phyloP scores from a whole-genome alignment of 176 grass and related monocot species.

The Leersia perrieri region DNA sequence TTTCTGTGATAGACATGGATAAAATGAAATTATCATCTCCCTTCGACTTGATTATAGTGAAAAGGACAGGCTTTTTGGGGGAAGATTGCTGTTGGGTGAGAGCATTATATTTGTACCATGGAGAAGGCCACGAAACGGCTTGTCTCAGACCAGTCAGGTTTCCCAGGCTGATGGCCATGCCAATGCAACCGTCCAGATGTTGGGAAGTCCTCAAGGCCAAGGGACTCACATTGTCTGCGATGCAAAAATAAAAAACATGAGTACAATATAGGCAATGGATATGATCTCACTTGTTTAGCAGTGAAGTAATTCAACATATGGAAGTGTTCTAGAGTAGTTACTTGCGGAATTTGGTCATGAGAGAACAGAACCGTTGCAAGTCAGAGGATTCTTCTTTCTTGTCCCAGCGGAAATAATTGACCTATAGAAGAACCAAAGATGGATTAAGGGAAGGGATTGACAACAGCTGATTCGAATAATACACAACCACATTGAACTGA shows the following conservation, averaged over 20 bases:
- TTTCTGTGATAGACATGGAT: slow-evolving; percentile 37
- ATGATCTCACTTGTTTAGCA: neutral
- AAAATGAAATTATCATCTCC: neutral
- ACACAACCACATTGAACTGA: slow-evolving; percentile 17
- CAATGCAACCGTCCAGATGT: slow-evolving; percentile 62
- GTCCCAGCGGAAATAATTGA: slow-evolving; percentile 97
- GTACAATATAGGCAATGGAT: neutral
- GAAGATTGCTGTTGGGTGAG: neutral
- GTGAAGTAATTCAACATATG: neutral
- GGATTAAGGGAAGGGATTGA: neutral
- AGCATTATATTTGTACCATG: slow-evolving; percentile 42
- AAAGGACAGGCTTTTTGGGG: neutral
- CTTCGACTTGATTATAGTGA: neutral
- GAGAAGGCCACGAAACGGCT: slow-evolving; percentile 90
- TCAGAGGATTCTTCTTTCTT: slow-evolving; percentile 66
- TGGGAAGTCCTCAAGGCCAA: slow-evolving; percentile 87
- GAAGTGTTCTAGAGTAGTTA: slow-evolving; percentile 37
- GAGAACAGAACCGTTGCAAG: slow-evolving; percentile 62
- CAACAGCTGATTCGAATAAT: neutral
- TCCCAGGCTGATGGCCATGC: slow-evolving; percentile 73
- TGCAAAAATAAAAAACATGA: slow-evolving; percentile 14
- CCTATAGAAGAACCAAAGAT: slow-evolving; percentile 38
- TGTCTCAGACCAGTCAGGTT: slow-evolving; percentile 69
- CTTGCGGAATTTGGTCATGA: slow-evolving; percentile 77
- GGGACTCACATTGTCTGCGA: slow-evolving; percentile 64